Base-by-base conservation (phyloP, 73 alveolate species). In the Diophrys sp. region DNA sequence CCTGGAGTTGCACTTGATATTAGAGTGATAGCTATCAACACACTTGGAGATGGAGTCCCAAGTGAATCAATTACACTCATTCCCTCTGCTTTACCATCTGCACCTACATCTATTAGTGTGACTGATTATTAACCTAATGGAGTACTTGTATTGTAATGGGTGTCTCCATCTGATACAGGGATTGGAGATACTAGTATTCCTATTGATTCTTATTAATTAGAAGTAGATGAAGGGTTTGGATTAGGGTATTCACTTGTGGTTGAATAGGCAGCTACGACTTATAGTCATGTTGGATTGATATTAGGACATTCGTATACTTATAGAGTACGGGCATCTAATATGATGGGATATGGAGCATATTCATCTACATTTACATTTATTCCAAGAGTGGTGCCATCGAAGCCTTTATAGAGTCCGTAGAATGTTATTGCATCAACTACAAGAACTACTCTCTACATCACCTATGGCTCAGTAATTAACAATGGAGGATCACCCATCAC, bases 201-300 rank as follows among this genome's bases (percentile, higher is more conserved):
- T 27, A 68, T 80, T 1, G 54, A 57, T 0, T 31, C 31, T 23
- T 87, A 87, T 56, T 26, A 32, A 27, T 71, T 87, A 14, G 77
- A 87, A 56, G 94, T 80, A 1, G 87, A 87, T 70, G 89, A 80
- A 33, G 83, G 83, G 28, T 81, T 80, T 54, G 93, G 89, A 34
- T 27, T 54, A 2, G 92, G 92, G 14, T 85, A 71, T 44, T 69
- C 53, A 14, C 25, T n/a, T 0, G 66, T 85, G 30, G 55, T 78
- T 28, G 84, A 78, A 29, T 71, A 78, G 56, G 55, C 76, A 1
- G 14, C 82, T 11, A 29, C 31, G 5, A 68, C 88, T 28, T 87
- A 31, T 82, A 80, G 67, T 34, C 94, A 87, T 55, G 26, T 34
- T 26, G 79, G 75, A 30, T 71, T 87, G 30, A 75, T 87, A n/a